Evolutionary conservation across 257 asterid genomes (phyloP), one percentile per base, ranked within the genome.

Genomic region (Nemophila menziesii): DNA sequence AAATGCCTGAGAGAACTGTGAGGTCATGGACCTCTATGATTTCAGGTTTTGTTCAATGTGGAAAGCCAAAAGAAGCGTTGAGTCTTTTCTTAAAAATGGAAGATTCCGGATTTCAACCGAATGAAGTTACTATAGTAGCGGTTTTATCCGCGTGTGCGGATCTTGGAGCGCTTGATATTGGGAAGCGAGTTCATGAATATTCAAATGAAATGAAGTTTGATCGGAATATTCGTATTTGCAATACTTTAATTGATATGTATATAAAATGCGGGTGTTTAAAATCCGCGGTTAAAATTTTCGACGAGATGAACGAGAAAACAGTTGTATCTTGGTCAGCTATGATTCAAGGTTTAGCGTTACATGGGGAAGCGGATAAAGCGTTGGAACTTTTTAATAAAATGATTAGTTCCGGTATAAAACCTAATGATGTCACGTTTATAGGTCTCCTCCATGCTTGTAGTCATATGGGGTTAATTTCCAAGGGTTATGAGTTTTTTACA

Each of bases 131-230:
- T 5, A 41, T 50, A 42, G 83, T 68, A 5, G 67, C 83, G 11
- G 49, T 78, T 19, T 55, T 78, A 55, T 65, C 89, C 11, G 75
- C 74, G 36, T 78, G 89, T 51, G 66, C 78, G 10, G 69, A 63
- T 24, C 49, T 71, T 52, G 89, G 80, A 20, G 71, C 83, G 5
- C 8, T 74, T 55, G 74, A 65, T 61, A 66, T 71, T 0, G 83
- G 80, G 17, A 71, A 59, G 63, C 74, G 83, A 83, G 41, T 73
- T 48, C 80, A 70, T 44, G 62, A 74, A n/a, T 70, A 73, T 27
- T 29, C 63, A 5, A 43, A 54, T 16, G 62, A 65, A 44, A 33
- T 56, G 33, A 49, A 22, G 10, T 55, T 73, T 20, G 37, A 67
- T 57, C 39, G 65, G 4, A 70, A 77, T 54, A 72, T 58, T 38